Percentiles rank a stretch among this genome's conserved stretches.
Conservation (phyloP, 345 rosid genomes). For the Hirschfeldia incana region DNA sequence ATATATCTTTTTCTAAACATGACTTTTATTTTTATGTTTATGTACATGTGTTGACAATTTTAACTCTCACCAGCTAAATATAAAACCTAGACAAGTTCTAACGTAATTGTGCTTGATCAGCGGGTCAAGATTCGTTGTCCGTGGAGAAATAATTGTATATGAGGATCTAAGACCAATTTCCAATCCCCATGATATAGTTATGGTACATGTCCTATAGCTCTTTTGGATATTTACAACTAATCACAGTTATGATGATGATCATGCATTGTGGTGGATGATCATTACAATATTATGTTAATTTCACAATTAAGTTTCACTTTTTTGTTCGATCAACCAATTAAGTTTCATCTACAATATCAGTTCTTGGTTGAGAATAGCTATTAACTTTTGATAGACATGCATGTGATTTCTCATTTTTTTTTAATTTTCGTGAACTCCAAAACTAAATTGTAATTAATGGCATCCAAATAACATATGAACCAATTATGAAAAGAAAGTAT, state of each 20-base stretch:
- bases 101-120: neutral
- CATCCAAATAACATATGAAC: neutral
- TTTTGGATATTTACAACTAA: conserved; percentile 31
- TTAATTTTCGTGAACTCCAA: neutral
- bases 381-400: neutral
- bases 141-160: neutral
- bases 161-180: conserved; percentile 13
- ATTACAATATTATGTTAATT: conserved; percentile 8
- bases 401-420: neutral
- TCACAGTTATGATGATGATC: conserved; percentile 10
- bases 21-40: neutral
- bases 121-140: conserved; percentile 7
- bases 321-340: neutral
- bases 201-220: conserved; percentile 15
- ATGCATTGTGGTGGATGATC: conserved; percentile 16
- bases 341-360: neutral
- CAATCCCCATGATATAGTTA: conserved; percentile 26
- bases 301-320: neutral
- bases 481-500: neutral
- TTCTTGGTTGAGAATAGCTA: neutral
- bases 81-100: neutral
- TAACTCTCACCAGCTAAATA: neutral
- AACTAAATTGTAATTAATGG: neutral
- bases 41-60: neutral
- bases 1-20: neutral